phyloP scores from a whole-genome alignment of 495 filamentous ascomycete genomes.

The Aspergillus nanangensis region DNA sequence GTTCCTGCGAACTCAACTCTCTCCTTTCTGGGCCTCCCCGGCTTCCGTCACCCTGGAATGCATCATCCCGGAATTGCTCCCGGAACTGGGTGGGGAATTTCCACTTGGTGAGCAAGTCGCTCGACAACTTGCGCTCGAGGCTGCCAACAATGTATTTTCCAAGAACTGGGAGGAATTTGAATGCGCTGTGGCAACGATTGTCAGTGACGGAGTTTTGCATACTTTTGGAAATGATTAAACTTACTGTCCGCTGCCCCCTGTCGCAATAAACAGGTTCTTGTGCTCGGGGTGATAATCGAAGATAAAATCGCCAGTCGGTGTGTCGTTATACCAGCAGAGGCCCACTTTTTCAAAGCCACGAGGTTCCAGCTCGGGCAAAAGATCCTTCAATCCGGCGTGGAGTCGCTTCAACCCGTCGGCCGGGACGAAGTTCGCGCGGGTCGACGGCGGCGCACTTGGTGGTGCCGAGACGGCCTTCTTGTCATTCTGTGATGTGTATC shows the following conservation, averaged over 20 bases:
- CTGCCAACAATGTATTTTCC: constrained; percentile 39
- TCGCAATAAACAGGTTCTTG: constrained; percentile 65
- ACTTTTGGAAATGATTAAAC: constrained; percentile 2
- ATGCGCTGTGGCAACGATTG: constrained; percentile 20
- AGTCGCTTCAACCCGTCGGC: constrained; percentile 52
- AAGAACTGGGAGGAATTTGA: constrained; percentile 47
- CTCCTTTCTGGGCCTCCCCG: constrained; percentile 27
- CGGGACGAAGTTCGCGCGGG: constrained; percentile 40
- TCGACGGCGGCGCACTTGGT: constrained; percentile 13
- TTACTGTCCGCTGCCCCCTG: constrained; percentile 72
- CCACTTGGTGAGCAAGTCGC: constrained; percentile 35
- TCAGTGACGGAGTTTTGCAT: background rate
- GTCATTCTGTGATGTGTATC: constrained; percentile 48
- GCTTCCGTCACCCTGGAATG: constrained; percentile 28
- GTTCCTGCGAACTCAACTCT: constrained; percentile 21
- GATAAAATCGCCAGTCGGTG: constrained; percentile 68
- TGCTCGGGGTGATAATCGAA: constrained; percentile 65
- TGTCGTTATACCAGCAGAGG: constrained; percentile 86
- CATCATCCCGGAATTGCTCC: constrained; percentile 16
- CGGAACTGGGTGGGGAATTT: constrained; percentile 25
- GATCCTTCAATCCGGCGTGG: constrained; percentile 48
- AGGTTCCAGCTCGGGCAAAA: constrained; percentile 53
- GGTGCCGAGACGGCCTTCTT: constrained; percentile 20
- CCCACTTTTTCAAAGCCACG: constrained; percentile 59
- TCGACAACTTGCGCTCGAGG: constrained; percentile 28